These are phyloP conservation scores for Nicotiana sylvestris DNA, from an alignment of 257 asterid genomes.

Conservation along the genomic window DNA sequence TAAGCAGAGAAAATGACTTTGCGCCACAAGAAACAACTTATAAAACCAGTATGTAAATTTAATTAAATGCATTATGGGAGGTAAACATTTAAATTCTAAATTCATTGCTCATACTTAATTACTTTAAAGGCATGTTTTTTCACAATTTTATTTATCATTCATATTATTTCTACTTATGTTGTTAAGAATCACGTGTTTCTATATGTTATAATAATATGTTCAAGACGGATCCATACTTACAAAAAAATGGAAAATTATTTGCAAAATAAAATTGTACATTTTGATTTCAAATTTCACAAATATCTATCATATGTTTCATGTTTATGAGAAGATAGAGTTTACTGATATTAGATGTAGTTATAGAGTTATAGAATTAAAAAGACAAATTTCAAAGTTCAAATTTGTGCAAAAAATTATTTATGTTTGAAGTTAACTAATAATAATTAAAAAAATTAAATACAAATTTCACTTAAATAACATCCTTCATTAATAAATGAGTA, in stretches of 20 bases:
- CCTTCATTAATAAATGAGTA: no score
- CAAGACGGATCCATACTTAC: neutral
- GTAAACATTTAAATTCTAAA: no score
- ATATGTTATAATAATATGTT: neutral
- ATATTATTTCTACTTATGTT: neutral
- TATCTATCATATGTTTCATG: neutral
- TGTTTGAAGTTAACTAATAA: neutral
- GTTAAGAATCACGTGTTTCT: neutral
- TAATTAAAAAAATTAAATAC: no score
- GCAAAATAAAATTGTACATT: neutral
- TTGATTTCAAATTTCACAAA: neutral
- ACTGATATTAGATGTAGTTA: no score
- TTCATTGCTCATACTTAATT: no score
- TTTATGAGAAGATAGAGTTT: neutral
- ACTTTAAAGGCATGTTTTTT: neutral
- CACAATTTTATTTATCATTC: neutral
- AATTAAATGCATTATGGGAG: no score
- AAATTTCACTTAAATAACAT: neutral
- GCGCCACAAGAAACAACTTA: no score
- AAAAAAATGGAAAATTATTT: neutral
- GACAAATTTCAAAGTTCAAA: neutral
- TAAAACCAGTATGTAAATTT: no score
- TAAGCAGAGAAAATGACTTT: no score
- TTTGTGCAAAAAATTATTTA: no score
- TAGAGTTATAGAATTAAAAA: no score